These are phyloP conservation scores for Afroboletus lepidellus DNA, from an alignment of 1,284 basidiomycete genomes.

Conservation along the genomic window DNA sequence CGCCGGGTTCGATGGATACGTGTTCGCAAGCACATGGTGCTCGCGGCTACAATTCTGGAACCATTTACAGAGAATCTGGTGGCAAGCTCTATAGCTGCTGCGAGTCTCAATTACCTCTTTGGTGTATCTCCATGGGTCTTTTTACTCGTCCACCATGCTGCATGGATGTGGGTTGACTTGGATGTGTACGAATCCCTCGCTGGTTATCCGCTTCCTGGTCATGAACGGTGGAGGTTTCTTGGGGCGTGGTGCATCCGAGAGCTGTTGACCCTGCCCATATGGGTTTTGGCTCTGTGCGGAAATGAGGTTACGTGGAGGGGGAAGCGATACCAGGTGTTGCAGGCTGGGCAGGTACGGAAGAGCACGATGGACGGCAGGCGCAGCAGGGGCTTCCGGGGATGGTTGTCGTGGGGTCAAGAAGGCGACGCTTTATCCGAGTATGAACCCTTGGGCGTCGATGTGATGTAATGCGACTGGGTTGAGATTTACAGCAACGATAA, in stretches of 20 bases:
- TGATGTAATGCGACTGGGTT: slow-evolving; percentile 22
- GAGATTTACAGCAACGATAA: slow-evolving; percentile 32
- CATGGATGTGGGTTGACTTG: slow-evolving; percentile 70
- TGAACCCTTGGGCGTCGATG: slow-evolving; percentile 13
- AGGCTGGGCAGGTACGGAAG: slow-evolving; percentile 59
- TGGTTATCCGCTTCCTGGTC: slow-evolving; percentile 58
- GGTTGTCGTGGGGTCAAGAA: slow-evolving; percentile 10
- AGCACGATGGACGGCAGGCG: slow-evolving; percentile 1
- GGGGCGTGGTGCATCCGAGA: slow-evolving; percentile 79
- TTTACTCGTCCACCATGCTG: slow-evolving; percentile 51
- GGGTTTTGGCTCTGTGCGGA: slow-evolving; percentile 76
- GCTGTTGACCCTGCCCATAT: slow-evolving; percentile 81
- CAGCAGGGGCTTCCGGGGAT: slow-evolving; percentile 8
- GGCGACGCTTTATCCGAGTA: slow-evolving; percentile 16
- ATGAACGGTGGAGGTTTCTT: slow-evolving; percentile 60
- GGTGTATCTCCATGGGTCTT: slow-evolving; percentile 53
- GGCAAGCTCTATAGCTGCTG: slow-evolving; percentile 61
- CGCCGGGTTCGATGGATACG: slow-evolving; percentile 92
- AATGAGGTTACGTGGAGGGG: slow-evolving; percentile 85
- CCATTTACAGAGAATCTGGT: slow-evolving; percentile 87
- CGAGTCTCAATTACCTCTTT: slow-evolving; percentile 56
- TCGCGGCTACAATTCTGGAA: slow-evolving; percentile 80
- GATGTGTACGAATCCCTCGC: slow-evolving; percentile 71
- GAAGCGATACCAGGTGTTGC: slow-evolving; percentile 57
- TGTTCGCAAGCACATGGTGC: slow-evolving; percentile 89